A percentile compares a stretch with the other conserved stretches of the same genome.
These are phyloP conservation scores for Pseudopyrenochaeta lycopersici DNA, from an alignment of 2,329 filamentous ascomycete genomes.

Conservation along the genomic window DNA sequence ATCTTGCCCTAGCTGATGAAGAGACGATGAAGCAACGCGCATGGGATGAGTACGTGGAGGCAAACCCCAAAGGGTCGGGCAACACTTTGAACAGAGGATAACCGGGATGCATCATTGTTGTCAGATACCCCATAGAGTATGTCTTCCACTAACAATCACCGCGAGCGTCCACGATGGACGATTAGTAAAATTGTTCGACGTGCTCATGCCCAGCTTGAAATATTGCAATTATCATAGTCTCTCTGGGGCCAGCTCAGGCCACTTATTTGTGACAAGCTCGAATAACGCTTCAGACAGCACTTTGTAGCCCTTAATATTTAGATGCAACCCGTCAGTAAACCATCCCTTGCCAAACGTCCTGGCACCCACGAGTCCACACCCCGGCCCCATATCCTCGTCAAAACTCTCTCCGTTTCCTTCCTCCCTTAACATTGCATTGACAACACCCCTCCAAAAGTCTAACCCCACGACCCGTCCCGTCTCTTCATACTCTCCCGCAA, in stretches of 20 bases:
- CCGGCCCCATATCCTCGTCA: slow-evolving; percentile 44
- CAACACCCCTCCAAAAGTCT: slow-evolving; percentile 45
- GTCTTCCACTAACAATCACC: neutral
- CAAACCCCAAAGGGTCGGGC: slow-evolving; percentile 83
- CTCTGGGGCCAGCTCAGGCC: slow-evolving; percentile 43
- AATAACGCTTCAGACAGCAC: slow-evolving; percentile 35
- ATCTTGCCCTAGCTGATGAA: slow-evolving; percentile 84
- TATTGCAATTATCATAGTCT: slow-evolving; percentile 9
- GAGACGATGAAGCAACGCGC: slow-evolving; percentile 92
- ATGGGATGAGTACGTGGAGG: slow-evolving; percentile 95
- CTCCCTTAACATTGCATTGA: slow-evolving; percentile 33
- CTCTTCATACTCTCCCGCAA: slow-evolving; percentile 44
- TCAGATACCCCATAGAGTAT: slow-evolving; percentile 21
- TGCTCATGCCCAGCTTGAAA: too few species aligned
- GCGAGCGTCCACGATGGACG: too few species aligned
- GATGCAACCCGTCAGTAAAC: slow-evolving; percentile 52
- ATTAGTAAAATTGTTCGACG: neutral
- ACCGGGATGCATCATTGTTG: neutral
- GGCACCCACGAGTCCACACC: slow-evolving; percentile 43
- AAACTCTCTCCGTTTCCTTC: slow-evolving; percentile 33
- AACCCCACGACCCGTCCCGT: slow-evolving; percentile 45
- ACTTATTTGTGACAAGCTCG: slow-evolving; percentile 31
- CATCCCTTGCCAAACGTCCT: slow-evolving; percentile 43
- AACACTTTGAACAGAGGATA: slow-evolving; percentile 84
- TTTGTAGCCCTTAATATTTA: slow-evolving; percentile 42